phyloP scores from a whole-genome alignment of 306 rosid species.

The Abrus precatorius region DNA sequence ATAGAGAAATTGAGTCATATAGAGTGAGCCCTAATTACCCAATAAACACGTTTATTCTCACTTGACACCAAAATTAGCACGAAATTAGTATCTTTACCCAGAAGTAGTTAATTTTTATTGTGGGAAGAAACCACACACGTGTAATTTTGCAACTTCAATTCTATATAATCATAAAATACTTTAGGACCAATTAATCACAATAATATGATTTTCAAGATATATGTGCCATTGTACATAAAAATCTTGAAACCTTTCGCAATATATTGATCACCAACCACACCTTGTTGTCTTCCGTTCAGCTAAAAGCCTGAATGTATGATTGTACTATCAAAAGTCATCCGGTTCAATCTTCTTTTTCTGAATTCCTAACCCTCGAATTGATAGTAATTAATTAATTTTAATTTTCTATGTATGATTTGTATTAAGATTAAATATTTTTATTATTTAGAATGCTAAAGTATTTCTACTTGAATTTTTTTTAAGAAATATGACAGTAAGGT shows the following conservation, averaged over 20 bases:
- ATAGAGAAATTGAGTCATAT: too few relatives aligned
- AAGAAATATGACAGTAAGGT: too few relatives aligned
- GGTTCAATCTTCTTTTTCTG: too few relatives aligned
- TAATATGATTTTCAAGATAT: neutral
- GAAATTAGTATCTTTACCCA: neutral
- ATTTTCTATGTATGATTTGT: too few relatives aligned
- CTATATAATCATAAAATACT: neutral
- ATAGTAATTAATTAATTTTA: too few relatives aligned
- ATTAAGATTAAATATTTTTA: too few relatives aligned
- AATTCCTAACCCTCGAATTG: too few relatives aligned
- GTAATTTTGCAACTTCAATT: neutral
- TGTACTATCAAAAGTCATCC: neutral
- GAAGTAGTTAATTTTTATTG: neutral
- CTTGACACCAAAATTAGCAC: too few relatives aligned
- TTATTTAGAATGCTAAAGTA: too few relatives aligned
- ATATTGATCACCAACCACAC: conserved; percentile 1
- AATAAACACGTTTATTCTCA: too few relatives aligned
- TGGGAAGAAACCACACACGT: neutral
- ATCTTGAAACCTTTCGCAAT: neutral
- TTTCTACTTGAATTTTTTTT: too few relatives aligned
- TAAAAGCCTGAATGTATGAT: neutral
- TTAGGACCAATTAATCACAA: neutral
- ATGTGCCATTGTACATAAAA: neutral
- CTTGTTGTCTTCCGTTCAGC: neutral
- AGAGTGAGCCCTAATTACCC: too few relatives aligned